phyloP scores from a whole-genome alignment of 192 early-diverging fungal species.

The Dissophora globulifera region DNA sequence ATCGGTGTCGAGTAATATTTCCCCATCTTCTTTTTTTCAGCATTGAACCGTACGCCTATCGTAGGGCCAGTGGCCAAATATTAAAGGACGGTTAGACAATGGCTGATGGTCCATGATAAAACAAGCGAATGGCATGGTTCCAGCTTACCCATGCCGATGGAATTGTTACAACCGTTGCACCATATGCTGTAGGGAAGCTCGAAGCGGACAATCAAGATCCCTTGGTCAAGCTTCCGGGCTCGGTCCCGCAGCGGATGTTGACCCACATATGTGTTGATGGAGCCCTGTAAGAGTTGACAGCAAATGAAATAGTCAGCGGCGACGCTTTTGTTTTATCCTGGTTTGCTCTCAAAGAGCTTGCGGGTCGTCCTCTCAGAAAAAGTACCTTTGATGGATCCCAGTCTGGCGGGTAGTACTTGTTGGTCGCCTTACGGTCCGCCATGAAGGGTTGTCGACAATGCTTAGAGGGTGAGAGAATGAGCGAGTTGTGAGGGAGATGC shows the following conservation, averaged over 20 bases:
- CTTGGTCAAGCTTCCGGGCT: slow-evolving; percentile 89
- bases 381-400: slow-evolving; percentile 89
- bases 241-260: slow-evolving; percentile 90
- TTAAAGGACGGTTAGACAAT: neutral
- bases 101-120: neutral
- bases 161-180: slow-evolving; percentile 86
- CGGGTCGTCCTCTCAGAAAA: neutral
- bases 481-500: no score
- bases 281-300: slow-evolving; percentile 64
- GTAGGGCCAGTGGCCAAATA: neutral
- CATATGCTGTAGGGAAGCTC: slow-evolving; percentile 93
- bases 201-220: slow-evolving; percentile 90
- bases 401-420: slow-evolving; percentile 90
- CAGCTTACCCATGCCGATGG: slow-evolving; percentile 81
- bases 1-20: slow-evolving; percentile 90
- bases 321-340: neutral
- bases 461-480: no score
- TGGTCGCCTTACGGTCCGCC: slow-evolving; percentile 65
- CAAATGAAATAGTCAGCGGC: no score
- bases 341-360: no score
- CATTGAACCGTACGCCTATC: slow-evolving; percentile 91
- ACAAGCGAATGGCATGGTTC: neutral
- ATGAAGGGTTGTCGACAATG: no score
- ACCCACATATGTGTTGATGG: slow-evolving; percentile 86
- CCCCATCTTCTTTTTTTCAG: slow-evolving; percentile 93